A percentile compares a stretch with the other conserved stretches of the same genome.
Evolutionary conservation across 2,329 filamentous ascomycete genomes (phyloP).

Genomic region (Dactylellina parvicollis): DNA sequence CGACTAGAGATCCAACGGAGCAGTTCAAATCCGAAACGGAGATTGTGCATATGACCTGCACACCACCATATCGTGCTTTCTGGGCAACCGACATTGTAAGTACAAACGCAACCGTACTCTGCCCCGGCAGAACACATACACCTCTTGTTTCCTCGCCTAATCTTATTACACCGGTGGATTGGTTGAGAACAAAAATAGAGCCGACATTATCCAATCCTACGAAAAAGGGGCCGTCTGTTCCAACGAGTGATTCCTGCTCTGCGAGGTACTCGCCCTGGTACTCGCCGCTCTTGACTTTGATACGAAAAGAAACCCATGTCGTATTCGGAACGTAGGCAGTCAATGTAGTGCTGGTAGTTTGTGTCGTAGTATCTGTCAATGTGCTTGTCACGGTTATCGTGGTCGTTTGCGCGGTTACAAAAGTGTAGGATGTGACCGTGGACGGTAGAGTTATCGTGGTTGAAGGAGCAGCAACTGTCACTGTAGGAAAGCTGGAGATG

Average conservation of each 20-base stretch:
- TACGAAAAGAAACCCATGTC: not conserved
- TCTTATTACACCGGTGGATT: not conserved
- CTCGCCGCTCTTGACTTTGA: not conserved
- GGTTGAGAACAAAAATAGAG: not conserved
- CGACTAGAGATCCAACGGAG: not conserved
- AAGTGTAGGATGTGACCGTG: not conserved
- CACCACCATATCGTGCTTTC: not conserved
- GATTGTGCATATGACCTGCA: not conserved
- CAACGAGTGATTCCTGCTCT: not conserved
- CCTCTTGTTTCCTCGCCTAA: not conserved
- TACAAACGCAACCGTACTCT: not conserved
- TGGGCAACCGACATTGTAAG: not conserved
- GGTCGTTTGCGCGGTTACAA: not conserved
- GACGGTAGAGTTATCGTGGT: slow-evolving; percentile 9
- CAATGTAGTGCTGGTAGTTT: not conserved
- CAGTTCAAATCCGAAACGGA: not conserved
- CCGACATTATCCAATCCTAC: not conserved
- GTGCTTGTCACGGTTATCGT: not conserved
- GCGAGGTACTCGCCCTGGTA: not conserved
- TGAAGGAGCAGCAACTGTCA: not conserved
- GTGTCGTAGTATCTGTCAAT: not conserved
- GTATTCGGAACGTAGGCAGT: not conserved
- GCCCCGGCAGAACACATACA: not conserved
- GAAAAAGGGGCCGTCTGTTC: not conserved
- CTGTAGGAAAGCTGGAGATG: slow-evolving; percentile 54